A percentile compares a stretch with the other conserved stretches of the same genome.
Evolutionary conservation across 768 basidiomycete species (phyloP).

Genomic region (Pleurotus salmoneostramineus): DNA sequence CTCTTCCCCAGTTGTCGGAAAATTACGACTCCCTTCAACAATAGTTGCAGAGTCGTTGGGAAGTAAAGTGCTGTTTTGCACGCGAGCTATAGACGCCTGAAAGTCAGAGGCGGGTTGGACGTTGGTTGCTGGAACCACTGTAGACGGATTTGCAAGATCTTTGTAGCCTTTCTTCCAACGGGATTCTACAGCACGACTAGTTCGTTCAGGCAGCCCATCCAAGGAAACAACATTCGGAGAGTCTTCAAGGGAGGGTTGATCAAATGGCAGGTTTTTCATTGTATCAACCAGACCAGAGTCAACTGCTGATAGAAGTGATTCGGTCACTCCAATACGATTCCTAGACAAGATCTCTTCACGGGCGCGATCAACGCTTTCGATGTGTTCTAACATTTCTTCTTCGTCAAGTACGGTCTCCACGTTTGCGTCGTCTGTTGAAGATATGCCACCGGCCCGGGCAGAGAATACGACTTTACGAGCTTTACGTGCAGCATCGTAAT

Average conservation of each 20-base stretch:
- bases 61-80: not conserved
- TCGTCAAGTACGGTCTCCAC: slow-evolving; percentile 7
- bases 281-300: not conserved
- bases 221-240: not conserved
- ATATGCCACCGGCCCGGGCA: not conserved
- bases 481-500: slow-evolving; percentile 18
- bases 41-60: not conserved
- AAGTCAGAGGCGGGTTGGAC: not conserved
- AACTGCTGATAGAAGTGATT: not conserved
- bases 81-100: not conserved
- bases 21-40: not conserved
- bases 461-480: slow-evolving; percentile 1
- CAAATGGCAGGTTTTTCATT: not conserved
- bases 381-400: slow-evolving; percentile 14
- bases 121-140: not conserved
- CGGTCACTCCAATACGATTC: not conserved
- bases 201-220: not conserved
- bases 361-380: slow-evolving; percentile 8
- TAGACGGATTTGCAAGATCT: not conserved
- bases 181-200: not conserved
- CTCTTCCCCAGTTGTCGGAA: not conserved
- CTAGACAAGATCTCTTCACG: not conserved
- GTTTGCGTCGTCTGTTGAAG: slow-evolving; percentile 3
- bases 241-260: not conserved
- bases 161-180: not conserved